Conservation (phyloP, 805 yeast genomes). For the Metschnikowia picachoensis region DNA sequence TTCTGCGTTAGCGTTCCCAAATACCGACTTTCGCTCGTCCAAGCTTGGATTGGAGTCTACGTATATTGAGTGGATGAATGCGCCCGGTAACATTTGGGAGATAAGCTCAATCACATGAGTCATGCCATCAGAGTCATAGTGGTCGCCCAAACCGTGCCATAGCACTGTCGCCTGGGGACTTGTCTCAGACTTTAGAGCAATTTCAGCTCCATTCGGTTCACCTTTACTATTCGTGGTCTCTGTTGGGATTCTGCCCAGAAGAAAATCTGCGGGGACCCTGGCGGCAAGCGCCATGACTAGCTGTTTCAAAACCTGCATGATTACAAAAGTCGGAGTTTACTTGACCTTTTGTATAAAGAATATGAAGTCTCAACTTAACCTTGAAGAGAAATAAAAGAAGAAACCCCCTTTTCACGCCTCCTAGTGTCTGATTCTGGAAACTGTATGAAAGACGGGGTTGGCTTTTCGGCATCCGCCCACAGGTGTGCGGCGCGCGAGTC, state of each 20-base stretch:
- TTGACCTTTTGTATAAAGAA: too few relatives aligned
- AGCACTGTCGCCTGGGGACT: conserved; percentile 47
- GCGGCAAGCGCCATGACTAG: conserved; percentile 7
- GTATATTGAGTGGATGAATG: conserved; percentile 50
- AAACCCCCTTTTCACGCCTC: too few relatives aligned
- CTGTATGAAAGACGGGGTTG: too few relatives aligned
- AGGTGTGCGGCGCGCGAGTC: too few relatives aligned
- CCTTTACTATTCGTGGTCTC: too few relatives aligned
- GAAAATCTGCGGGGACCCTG: neutral
- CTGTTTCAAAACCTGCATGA: conserved; percentile 6
- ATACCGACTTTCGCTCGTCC: conserved; percentile 53
- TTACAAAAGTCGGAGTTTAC: neutral
- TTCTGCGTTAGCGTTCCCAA: conserved; percentile 59
- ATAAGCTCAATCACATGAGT: conserved; percentile 42
- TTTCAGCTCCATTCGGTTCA: neutral
- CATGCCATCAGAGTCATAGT: conserved; percentile 60
- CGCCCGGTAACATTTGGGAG: conserved; percentile 43
- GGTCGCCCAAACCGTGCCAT: conserved; percentile 87
- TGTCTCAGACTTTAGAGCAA: neutral
- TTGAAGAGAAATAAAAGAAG: neutral
- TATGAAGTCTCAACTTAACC: neutral
- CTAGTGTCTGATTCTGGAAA: too few relatives aligned
- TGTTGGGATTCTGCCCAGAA: neutral
- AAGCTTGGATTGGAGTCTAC: conserved; percentile 45
- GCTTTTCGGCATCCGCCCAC: too few relatives aligned